phyloP scores from a whole-genome alignment of 371 early-diverging fungal genomes.

The Massospora cicadina region DNA sequence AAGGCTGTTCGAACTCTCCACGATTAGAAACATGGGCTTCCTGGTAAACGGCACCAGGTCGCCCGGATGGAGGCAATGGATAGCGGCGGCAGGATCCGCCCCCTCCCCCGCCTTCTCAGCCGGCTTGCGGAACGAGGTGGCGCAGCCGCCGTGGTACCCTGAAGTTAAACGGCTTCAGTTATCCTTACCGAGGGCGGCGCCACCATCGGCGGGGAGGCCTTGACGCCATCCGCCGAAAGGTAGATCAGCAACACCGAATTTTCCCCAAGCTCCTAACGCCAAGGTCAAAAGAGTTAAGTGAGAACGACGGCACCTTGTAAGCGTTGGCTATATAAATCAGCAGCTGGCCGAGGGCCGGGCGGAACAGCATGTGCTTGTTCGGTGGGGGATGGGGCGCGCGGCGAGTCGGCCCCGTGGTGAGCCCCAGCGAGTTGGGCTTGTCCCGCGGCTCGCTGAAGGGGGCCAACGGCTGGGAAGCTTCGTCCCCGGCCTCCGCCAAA shows the following conservation, averaged over 20 bases:
- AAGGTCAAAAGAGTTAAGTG: neutral
- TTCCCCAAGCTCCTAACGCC: slow-evolving; percentile 49
- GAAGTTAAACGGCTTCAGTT: slow-evolving; percentile 15
- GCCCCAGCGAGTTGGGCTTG: slow-evolving; percentile 14
- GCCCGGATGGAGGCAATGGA: slow-evolving; percentile 66
- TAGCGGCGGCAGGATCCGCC: slow-evolving; percentile 23
- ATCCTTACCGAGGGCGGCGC: neutral
- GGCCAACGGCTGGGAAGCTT: neutral
- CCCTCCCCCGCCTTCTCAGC: slow-evolving; percentile 16
- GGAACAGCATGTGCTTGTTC: slow-evolving; percentile 80
- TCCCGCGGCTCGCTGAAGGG: neutral
- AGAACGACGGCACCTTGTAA: slow-evolving; percentile 39
- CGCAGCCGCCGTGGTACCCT: slow-evolving; percentile 57
- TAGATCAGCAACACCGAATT: slow-evolving; percentile 70
- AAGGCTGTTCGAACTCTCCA: slow-evolving; percentile 69
- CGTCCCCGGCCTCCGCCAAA: neutral
- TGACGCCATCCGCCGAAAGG: slow-evolving; percentile 73
- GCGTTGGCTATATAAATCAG: slow-evolving; percentile 75
- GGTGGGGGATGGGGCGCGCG: slow-evolving; percentile 16
- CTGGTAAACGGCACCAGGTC: slow-evolving; percentile 85
- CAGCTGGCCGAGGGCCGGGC: slow-evolving; percentile 72
- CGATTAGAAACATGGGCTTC: slow-evolving; percentile 78
- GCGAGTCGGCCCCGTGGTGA: neutral
- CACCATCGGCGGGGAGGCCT: slow-evolving; percentile 13
- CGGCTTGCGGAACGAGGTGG: slow-evolving; percentile 24